A percentile compares a stretch with the other conserved stretches of the same genome.
Conservation (phyloP, 2,329 filamentous ascomycete genomes). For the Diaporthe sp. region DNA sequence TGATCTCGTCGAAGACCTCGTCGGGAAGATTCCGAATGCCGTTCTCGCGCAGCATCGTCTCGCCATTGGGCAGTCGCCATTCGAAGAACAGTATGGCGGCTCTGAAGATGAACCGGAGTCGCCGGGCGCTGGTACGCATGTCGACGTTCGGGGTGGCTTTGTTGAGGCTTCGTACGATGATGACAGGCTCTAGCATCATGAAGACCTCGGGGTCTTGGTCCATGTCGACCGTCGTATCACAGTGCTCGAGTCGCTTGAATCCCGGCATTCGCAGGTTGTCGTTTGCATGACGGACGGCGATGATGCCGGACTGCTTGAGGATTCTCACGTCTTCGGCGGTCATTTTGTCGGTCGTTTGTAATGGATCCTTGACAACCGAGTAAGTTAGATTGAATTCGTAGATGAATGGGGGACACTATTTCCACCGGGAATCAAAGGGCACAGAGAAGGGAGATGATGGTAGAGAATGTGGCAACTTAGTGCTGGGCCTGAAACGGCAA, state of each 20-base stretch:
- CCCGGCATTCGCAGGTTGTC: not conserved
- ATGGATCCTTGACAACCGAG: not conserved
- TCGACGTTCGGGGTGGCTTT: not conserved
- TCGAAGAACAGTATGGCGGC: not conserved
- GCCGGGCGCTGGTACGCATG: not conserved
- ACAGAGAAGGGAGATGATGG: too few species aligned
- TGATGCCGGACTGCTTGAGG: not conserved
- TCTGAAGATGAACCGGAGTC: not conserved
- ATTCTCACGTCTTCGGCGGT: not conserved
- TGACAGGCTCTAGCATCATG: not conserved
- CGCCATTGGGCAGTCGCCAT: not conserved
- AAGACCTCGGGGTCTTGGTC: not conserved
- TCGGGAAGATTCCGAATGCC: not conserved
- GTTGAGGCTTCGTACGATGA: not conserved
- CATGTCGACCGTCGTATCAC: not conserved
- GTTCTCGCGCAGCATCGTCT: not conserved
- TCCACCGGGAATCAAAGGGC: too few species aligned
- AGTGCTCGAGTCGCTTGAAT: not conserved
- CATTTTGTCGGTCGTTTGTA: not conserved
- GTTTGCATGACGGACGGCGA: not conserved
- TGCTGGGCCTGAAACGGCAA: too few species aligned
- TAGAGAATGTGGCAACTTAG: too few species aligned
- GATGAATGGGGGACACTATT: too few species aligned
- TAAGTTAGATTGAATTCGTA: not conserved
- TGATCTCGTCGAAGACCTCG: not conserved